Evolutionary conservation across 352 stramenopile species (phyloP), one percentile per base, ranked within the genome.

Genomic region (Pythium phragmiticola): DNA sequence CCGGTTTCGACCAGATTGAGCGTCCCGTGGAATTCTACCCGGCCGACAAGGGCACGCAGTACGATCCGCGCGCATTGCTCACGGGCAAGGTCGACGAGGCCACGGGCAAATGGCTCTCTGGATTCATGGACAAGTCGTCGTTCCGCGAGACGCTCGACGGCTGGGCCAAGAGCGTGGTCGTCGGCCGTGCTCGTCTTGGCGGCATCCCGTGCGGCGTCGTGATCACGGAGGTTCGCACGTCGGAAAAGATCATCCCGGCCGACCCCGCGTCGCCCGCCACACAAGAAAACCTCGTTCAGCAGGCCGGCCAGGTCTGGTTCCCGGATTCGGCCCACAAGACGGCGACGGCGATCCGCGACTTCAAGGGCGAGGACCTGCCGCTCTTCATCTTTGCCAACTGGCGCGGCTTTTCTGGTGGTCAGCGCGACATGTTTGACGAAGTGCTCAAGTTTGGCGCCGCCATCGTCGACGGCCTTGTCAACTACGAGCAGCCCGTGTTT

Each of bases 351-450:
- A 99, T 99, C 79, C 93, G 94, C 63, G 98, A 99, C 86, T 99
- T 99, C 77, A 88, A 98, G 68, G 95, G 94, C 26, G 98, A 99
- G 74, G 97, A 99, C 68, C 80, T 99, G 47, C 98, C 98, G 60
- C 79, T 99, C 19, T 99, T 99, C 64, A 98, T 99, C 59, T 98
- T 99, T 61, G 97, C 98, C 43, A 99, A 99, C 86, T 99, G 98
- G 98, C 89, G 98, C 72, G 98, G 98, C 49, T 99, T 99, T 81
- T 99, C 95, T 33, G 98, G 98, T 54, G 98, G 98, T 19, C 97
- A 99, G 78, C 87, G 98, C 60, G 98, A 99, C 72, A 99, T 99
- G 98, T 99, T 99, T 78, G 97, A 99, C 73, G 97, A 99, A 77
- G 96, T 99, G 63, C 92, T 99, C 68, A 99, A 99, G 81, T 99